A percentile compares a stretch with the other conserved stretches of the same genome.
Evolutionary conservation across 192 early-diverging fungal genomes (phyloP).

Genomic region (Linnemannia exigua): DNA sequence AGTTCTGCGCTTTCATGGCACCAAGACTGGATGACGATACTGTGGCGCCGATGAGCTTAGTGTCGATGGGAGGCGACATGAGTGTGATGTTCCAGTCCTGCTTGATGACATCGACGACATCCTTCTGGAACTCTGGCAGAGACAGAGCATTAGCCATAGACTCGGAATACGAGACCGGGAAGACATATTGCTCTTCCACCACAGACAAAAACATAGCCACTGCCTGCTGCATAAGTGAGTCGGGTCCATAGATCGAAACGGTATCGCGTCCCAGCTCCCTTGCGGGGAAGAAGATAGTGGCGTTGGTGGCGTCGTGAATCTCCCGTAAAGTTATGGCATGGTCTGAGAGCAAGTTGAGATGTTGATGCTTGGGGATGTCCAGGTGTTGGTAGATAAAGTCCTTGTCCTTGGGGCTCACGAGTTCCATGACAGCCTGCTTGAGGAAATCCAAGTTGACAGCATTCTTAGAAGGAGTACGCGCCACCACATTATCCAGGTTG

Average conservation of each 20-base stretch:
- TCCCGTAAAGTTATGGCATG: constrained; percentile 64
- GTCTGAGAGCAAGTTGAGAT: constrained; percentile 67
- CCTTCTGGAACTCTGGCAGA: constrained; percentile 61
- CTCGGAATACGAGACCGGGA: constrained; percentile 66
- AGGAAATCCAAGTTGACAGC: constrained; percentile 75
- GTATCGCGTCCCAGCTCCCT: constrained; percentile 73
- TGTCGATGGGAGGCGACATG: constrained; percentile 2
- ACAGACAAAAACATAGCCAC: constrained; percentile 67
- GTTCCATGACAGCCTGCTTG: constrained; percentile 73
- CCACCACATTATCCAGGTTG: constrained; percentile 88
- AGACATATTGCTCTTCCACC: constrained; percentile 68
- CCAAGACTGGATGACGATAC: neutral
- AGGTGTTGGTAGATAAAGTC: constrained; percentile 63
- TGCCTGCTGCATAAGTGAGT: constrained; percentile 68
- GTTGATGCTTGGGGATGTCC: constrained; percentile 70
- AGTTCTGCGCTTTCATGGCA: neutral
- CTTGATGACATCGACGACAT: constrained; percentile 58
- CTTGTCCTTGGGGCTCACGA: constrained; percentile 64
- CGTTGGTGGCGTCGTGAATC: constrained; percentile 69
- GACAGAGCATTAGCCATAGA: constrained; percentile 54
- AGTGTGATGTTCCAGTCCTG: constrained; percentile 62
- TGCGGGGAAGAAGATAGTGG: constrained; percentile 74
- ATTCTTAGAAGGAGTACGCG: constrained; percentile 87
- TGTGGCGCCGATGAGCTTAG: neutral
- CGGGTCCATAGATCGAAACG: constrained; percentile 70